Evolutionary conservation across 1,139 yeast genomes (phyloP), one percentile per base, ranked within the genome.

Genomic region (Kodamaea anthophila): DNA sequence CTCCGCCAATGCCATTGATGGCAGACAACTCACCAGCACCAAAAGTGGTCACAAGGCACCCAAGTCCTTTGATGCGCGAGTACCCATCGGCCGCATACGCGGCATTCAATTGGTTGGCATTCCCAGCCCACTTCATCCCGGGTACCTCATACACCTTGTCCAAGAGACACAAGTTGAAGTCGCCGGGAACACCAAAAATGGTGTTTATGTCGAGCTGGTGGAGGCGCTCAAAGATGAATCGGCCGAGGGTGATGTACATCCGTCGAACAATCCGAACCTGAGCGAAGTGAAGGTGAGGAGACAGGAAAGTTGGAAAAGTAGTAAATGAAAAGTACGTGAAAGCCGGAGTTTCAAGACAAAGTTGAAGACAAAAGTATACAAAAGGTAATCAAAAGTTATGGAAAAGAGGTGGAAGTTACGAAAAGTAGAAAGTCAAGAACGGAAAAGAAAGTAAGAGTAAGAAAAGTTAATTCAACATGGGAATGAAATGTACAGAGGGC

Each of bases 1-100:
- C 53, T 24, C 69, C 69, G 15, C 64, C 68, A 24, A 62, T 49
- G 21, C 68, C 68, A 38, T 59, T 60, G 36, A 62, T 44, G 2
- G 67, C 66, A 11, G 59, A 50, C 35, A 62, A 49, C 39, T 62
- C 69, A 23, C 69, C 68, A 13, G 60, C 66, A 9, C 68, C 69
- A 37, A 60, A 62, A 21, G 68, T 62, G 29, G 69, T 62, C 26
- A 62, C 58, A 26, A 62, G 42, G 36, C 62, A 60, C 4, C 55
- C 58, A 30, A 62, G 47, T 14, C 65, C 55, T 37, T 60, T 61
- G 33, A 62, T 49, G 39, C 69, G 44, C 18, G 65, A 53, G 42
- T 62, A 62, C 4, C 69, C 68, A 36, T 62, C 69, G 13, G 64
- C 67, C 20, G 69, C 65, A 37, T 62, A 60, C 13, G 69, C 64